These are phyloP conservation scores for Backusella australiensis DNA, from an alignment of 192 early-diverging fungal species.

Conservation along the genomic window DNA sequence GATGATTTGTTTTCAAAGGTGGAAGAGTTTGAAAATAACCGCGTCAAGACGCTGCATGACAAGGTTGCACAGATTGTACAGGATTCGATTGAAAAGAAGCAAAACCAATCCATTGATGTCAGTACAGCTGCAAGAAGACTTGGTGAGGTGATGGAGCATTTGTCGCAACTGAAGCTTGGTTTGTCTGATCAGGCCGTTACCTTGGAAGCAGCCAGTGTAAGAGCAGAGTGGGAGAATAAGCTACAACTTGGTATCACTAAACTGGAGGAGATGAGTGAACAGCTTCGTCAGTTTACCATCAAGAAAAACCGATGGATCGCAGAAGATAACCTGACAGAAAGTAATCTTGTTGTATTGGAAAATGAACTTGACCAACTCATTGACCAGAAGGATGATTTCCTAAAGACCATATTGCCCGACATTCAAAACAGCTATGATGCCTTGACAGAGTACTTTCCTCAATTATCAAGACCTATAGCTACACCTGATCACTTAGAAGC, in stretches of 20 bases:
- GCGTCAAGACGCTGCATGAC: slow-evolving; percentile 19
- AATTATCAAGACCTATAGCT: slow-evolving; percentile 18
- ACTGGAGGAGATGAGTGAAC: slow-evolving; percentile 22
- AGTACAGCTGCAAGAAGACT: slow-evolving; percentile 13
- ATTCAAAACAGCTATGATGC: slow-evolving; percentile 23
- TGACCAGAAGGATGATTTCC: slow-evolving; percentile 7
- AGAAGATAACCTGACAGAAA: slow-evolving; percentile 7
- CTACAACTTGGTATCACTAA: background rate
- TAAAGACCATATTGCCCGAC: background rate
- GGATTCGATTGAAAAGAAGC: slow-evolving; percentile 12
- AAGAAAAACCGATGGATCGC: slow-evolving; percentile 21
- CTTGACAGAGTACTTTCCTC: slow-evolving; percentile 24
- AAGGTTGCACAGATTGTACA: slow-evolving; percentile 18
- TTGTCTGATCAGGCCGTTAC: slow-evolving; percentile 17
- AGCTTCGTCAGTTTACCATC: slow-evolving; percentile 20
- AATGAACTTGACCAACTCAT: slow-evolving; percentile 12
- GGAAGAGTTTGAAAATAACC: slow-evolving; percentile 18
- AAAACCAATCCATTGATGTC: slow-evolving; percentile 10
- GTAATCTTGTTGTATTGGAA: slow-evolving; percentile 10
- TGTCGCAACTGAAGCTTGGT: slow-evolving; percentile 14
- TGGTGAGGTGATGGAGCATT: slow-evolving; percentile 14
- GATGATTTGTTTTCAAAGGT: slow-evolving; percentile 1
- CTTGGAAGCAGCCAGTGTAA: slow-evolving; percentile 14
- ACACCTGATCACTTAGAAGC: slow-evolving; percentile 34
- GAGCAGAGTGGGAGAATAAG: slow-evolving; percentile 17